Evolutionary conservation across 345 rosid genomes (phyloP).

Genomic region (Gossypium stocksii): DNA sequence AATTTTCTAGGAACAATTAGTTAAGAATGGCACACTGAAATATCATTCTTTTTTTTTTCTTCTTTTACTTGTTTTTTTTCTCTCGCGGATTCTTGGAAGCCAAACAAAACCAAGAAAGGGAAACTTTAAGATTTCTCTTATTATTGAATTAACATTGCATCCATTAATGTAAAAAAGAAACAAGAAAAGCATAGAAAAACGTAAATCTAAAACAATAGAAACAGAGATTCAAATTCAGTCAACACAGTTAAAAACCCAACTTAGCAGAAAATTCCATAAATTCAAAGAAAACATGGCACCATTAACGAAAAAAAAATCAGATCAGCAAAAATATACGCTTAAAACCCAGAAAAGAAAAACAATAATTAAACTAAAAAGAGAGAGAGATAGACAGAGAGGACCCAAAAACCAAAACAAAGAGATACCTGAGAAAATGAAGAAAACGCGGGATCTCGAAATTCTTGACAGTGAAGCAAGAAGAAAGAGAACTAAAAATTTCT

Average conservation of each 20-base stretch:
- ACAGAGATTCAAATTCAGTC: not conserved
- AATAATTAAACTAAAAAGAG: too few species aligned
- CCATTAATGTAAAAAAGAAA: not conserved
- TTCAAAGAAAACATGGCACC: not conserved
- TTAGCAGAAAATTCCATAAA: not conserved
- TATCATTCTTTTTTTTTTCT: not conserved
- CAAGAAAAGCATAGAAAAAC: not conserved
- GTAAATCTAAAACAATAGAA: not conserved
- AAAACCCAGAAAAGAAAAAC: not conserved
- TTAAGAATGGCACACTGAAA: not conserved
- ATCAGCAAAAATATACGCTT: not conserved
- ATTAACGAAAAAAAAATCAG: not conserved
- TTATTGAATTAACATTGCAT: not conserved
- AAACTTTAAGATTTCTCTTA: not conserved
- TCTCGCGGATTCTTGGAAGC: not conserved
- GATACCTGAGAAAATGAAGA: slow-evolving; percentile 4
- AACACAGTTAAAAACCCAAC: not conserved
- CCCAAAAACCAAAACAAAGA: not conserved
- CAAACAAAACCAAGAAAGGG: not conserved
- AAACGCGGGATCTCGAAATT: not conserved
- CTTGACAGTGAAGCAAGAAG: slow-evolving; percentile 1
- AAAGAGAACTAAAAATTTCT: not conserved
- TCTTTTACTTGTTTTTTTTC: not conserved
- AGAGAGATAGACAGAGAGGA: not conserved
- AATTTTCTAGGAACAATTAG: not conserved